Evolutionary conservation across 495 filamentous ascomycete species (phyloP).

Genomic region (Eremomyces bilateralis): DNA sequence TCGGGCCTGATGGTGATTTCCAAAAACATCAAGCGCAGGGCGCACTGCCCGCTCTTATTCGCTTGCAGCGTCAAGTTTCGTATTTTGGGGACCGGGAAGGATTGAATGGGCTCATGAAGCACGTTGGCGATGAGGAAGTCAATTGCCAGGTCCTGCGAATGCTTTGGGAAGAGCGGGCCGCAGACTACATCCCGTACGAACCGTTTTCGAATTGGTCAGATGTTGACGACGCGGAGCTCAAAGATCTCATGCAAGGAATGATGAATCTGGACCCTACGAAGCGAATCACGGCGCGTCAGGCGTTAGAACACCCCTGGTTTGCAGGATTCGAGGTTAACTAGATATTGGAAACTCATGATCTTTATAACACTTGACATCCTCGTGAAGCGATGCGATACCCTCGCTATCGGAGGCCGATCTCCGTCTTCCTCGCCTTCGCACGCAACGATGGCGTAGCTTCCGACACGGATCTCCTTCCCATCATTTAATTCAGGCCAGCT

Average conservation of each 20-base stretch:
- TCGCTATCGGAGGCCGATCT: too few species aligned
- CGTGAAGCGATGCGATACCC: too few species aligned
- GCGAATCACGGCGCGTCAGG: conserved; percentile 6
- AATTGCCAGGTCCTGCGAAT: conserved; percentile 3
- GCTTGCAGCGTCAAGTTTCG: conserved; percentile 5
- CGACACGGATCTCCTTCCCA: too few species aligned
- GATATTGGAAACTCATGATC: too few species aligned
- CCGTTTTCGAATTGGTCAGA: conserved; percentile 6
- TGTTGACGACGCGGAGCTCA: conserved; percentile 1
- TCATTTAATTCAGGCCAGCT: too few species aligned
- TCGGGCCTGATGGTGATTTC: conserved; percentile 11
- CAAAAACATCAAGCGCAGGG: conserved; percentile 9
- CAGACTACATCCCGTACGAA: conserved; percentile 3
- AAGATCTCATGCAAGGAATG: conserved; percentile 2
- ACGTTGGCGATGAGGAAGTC: conserved; percentile 4
- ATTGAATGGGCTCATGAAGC: conserved; percentile 5
- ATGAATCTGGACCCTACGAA: conserved; percentile 5
- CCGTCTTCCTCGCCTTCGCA: too few species aligned
- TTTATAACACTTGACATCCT: too few species aligned
- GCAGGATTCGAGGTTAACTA: conserved; percentile 3
- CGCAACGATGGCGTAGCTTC: too few species aligned
- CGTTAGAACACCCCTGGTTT: conserved; percentile 6
- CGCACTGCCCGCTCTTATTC: conserved; percentile 7
- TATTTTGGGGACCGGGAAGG: conserved; percentile 5
- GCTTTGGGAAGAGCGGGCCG: conserved; percentile 3